Evolutionary conservation across 371 early-diverging fungal species (phyloP), one percentile per base, ranked within the genome.

Genomic region (Phascolomyces articulosus): DNA sequence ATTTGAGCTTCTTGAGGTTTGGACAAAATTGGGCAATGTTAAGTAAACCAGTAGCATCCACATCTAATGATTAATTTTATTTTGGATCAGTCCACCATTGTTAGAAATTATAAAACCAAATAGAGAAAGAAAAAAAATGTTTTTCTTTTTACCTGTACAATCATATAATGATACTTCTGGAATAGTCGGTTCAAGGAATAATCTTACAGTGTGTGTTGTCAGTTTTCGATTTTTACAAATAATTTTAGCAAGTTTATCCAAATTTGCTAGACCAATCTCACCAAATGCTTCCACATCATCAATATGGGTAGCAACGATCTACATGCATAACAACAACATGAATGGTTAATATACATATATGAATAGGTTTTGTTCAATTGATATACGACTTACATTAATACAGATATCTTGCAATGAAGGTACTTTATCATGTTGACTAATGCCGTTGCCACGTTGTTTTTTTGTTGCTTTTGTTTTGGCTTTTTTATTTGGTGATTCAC

Each of bases 261-360:
- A 76, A 63, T 86, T 90, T 21, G 80, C 67, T 4, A 77, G 78
- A 18, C 91, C 80, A 23, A 96, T 88, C 54, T 92, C 91, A 23
- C 95, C 95, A 71, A 96, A 87, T 6, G 83, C 85, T 53, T 93
- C 93, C 0, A 96, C 90, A 64, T 87, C 84, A 48, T 93, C 91
- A 56, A 95, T 88, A 61, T 89, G 80, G 49, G 80, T 74, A 4
- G 89, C 91, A 57, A 95, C 84, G 26, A 87, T 71, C 79, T 90
- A 55, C 51, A n/a, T 21, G 11, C 11, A 18, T 16, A 44, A 38
- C 38, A 38, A 38, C 13, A 13, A 47, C n/a, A 9, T 34, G 34
- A 9, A 34, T 34, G 34, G 11, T 6, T 34, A 9, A 34, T 34
- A 51, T 24, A 24, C 24, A 51, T 18, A 51, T 23, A 24, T 2